Conservation (phyloP, 2,329 filamentous ascomycete genomes). For the Diplodia intermedia region DNA sequence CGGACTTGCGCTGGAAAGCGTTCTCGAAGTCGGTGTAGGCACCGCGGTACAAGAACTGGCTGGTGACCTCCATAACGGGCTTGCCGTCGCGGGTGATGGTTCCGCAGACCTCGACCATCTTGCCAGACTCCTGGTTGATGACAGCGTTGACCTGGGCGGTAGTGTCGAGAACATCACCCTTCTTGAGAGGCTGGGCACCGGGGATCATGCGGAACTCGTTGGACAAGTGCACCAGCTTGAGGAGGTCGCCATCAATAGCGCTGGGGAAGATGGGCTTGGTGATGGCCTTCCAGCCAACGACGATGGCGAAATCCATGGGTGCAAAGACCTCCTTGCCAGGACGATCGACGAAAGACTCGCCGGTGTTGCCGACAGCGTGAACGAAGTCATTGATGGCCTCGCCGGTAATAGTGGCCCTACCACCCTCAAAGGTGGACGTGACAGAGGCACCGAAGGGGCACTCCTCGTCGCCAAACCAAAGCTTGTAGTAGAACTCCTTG, state of each 20-base stretch:
- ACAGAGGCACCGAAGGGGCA: conserved; percentile 85
- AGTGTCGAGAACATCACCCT: conserved; percentile 89
- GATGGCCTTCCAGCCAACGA: conserved; percentile 99
- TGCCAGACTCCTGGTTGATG: conserved; percentile 96
- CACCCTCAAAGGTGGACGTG: conserved; percentile 88
- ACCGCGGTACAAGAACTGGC: conserved; percentile 96
- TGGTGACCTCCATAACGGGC: conserved; percentile 97
- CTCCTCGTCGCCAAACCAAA: conserved; percentile 91
- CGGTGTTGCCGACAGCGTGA: conserved; percentile 97
- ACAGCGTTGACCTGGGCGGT: conserved; percentile 97
- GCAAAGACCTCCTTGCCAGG: conserved; percentile 93
- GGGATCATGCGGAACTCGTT: conserved; percentile 99
- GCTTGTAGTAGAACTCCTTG: conserved; percentile 98
- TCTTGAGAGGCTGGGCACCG: conserved; percentile 91
- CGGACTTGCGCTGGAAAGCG: conserved; percentile 97
- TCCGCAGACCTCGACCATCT: conserved; percentile 99
- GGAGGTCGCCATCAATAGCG: conserved; percentile 91
- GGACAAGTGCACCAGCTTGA: conserved; percentile 95
- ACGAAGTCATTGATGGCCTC: conserved; percentile 98
- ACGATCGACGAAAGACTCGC: conserved; percentile 94
- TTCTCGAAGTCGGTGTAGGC: conserved; percentile 93
- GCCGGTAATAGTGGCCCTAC: conserved; percentile 82
- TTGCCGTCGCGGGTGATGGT: conserved; percentile 85
- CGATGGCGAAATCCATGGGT: conserved; percentile 98
- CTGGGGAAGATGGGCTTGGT: conserved; percentile 99